Evolutionary conservation across 2,329 filamentous ascomycete genomes (phyloP).

Genomic region (Fusarium sp.): DNA sequence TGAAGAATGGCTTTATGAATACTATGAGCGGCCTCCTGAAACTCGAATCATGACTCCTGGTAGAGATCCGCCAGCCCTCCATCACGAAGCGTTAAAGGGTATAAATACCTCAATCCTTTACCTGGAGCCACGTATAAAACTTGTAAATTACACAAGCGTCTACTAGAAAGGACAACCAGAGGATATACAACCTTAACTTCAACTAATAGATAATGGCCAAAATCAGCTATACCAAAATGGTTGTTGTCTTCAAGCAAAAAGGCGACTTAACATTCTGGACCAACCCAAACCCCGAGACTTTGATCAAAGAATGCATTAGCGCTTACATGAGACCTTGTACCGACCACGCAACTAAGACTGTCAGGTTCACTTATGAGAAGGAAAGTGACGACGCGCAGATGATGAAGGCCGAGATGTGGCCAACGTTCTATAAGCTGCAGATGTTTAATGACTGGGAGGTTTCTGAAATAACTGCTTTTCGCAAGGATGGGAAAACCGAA

Average conservation of each 20-base stretch:
- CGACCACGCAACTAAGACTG: not conserved
- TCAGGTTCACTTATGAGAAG: not conserved
- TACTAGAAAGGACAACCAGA: no score
- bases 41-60: accelerated
- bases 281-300: not conserved
- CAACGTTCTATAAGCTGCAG: not conserved
- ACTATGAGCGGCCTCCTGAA: accelerated
- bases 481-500: not conserved
- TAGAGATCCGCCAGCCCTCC: accelerated
- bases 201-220: not conserved
- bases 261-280: not conserved
- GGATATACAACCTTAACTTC: no score
- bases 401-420: not conserved
- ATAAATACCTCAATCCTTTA: not conserved
- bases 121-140: no score
- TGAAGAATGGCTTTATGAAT: accelerated
- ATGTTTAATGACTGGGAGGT: not conserved
- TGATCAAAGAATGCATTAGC: not conserved
- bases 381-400: not conserved
- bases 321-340: not conserved
- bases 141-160: no score
- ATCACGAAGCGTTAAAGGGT: accelerated
- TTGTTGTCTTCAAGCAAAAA: not conserved
- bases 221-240: not conserved
- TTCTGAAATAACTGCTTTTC: not conserved